Evolutionary conservation across 768 basidiomycete genomes (phyloP).

Genomic region (Lentinula aciculospora): DNA sequence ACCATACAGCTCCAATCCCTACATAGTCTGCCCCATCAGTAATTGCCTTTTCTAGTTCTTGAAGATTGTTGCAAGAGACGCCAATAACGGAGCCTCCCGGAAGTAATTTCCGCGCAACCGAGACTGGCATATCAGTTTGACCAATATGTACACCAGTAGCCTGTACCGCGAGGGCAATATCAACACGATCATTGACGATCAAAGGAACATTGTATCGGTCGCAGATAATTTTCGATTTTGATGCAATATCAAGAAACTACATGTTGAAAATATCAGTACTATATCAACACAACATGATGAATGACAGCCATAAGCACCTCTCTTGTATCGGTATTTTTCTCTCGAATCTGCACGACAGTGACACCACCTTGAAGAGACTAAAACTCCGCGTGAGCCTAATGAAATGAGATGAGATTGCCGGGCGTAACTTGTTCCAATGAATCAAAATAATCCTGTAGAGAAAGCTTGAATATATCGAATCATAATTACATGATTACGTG

Average conservation of each 20-base stretch:
- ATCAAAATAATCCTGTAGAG: conserved; percentile 56
- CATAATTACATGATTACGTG: background rate
- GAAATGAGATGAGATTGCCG: background rate
- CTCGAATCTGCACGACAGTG: conserved; percentile 84
- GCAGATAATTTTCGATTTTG: conserved; percentile 63
- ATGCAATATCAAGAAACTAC: conserved; percentile 76
- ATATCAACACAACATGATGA: background rate
- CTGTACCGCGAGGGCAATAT: conserved; percentile 74
- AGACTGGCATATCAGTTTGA: conserved; percentile 78
- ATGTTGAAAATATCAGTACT: background rate
- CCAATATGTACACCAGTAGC: conserved; percentile 86
- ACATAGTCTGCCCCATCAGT: conserved; percentile 75
- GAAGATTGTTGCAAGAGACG: conserved; percentile 65
- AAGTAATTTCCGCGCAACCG: conserved; percentile 60
- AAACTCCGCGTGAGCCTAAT: background rate
- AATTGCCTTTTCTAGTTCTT: conserved; percentile 60
- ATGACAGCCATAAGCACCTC: conserved; percentile 40
- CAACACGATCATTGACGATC: conserved; percentile 84
- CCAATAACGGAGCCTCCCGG: conserved; percentile 73
- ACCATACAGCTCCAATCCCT: conserved; percentile 83
- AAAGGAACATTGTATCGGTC: conserved; percentile 74
- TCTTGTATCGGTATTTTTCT: conserved; percentile 76
- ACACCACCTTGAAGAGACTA: conserved; percentile 85
- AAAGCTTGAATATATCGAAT: conserved; percentile 5
- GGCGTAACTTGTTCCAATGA: conserved; percentile 64